Evolutionary conservation across 2,329 filamentous ascomycete genomes (phyloP), one percentile per base, ranked within the genome.

Genomic region (Beauveria caledonica): DNA sequence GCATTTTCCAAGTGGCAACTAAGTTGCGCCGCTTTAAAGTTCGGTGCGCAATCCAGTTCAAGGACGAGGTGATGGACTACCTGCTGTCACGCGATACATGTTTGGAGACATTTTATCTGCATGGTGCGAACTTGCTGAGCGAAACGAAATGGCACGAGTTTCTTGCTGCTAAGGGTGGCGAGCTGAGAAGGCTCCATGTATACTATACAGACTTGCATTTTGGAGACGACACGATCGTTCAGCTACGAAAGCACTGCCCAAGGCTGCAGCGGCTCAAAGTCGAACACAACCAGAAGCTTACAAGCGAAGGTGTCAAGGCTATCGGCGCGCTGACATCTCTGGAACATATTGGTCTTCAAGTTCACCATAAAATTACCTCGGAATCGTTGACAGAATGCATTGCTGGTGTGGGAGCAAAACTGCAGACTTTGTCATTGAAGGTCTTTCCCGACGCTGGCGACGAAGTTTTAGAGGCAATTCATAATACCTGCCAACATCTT

Each of bases 1-100:
- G 86, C 64, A 90, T 96, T 46, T 92, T 97, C 63, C 87, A 91
- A 56, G 80, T 85, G 3, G 86, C 89, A 61, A 85, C 89, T 0
- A 79, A 79, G 6, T 76, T 96, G 58, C 84, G 84, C 66, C 81
- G 81, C 48, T 79, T 97, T 60, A 88, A 91, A 64, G 76, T 96
- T 11, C 86, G 88, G 53, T 93, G 92, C 68, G 90, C 87, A n/a
- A 89, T 94, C 54, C 92, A 96, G 69, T 88, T 97, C 78, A 96
- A 96, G 73, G 89, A 97, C 68, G 79, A 80, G 44, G 88, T 92
- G 46, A 81, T 97, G 72, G 84, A 90, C 57, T 96, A 93, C 71
- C 82, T 97, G 68, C 78, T 90, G 21, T 85, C 86, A 60, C 88
- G 90, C 52, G 81, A 88, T 54, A 82, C 85, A 54, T 74, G 81